A percentile compares a stretch with the other conserved stretches of the same genome.
These are phyloP conservation scores for Pseudocercospora musae DNA, from an alignment of 2,329 filamentous ascomycete genomes.

Conservation along the genomic window DNA sequence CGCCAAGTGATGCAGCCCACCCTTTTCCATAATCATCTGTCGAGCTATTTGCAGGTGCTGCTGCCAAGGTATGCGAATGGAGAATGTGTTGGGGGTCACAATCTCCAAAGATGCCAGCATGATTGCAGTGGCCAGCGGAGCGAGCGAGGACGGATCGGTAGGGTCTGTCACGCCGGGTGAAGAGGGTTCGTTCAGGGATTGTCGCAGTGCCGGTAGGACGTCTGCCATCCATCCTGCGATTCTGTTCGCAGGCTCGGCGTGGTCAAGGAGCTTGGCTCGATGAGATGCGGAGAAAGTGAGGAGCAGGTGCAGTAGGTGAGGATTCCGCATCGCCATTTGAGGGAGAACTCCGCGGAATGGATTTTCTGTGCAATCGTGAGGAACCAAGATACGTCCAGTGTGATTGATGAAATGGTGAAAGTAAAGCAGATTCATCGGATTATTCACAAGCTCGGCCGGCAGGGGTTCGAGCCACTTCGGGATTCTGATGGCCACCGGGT, in stretches of 20 bases:
- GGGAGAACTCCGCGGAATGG: conserved; percentile 60
- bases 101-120: conserved; percentile 84
- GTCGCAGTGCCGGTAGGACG: conserved; percentile 69
- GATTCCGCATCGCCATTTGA: conserved; percentile 65
- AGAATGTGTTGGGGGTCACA: conserved; percentile 76
- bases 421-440: conserved; percentile 76
- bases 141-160: conserved; percentile 63
- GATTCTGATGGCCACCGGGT: conserved; percentile 64
- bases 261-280: conserved; percentile 68
- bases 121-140: conserved; percentile 74
- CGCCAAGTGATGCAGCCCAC: conserved; percentile 50
- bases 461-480: conserved; percentile 56
- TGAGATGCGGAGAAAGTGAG: conserved; percentile 84
- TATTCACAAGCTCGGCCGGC: conserved; percentile 59
- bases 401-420: conserved; percentile 76
- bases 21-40: conserved; percentile 67
- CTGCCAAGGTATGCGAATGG: conserved; percentile 77
- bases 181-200: conserved; percentile 50
- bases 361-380: conserved; percentile 61
- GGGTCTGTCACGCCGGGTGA: conserved; percentile 32
- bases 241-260: conserved; percentile 70
- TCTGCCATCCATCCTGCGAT: conserved; percentile 79
- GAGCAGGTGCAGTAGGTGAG: conserved; percentile 71
- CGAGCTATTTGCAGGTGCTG: conserved; percentile 72
- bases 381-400: conserved; percentile 65